Conservation (phyloP, 441 rosid genomes). For the Adansonia gregorii region DNA sequence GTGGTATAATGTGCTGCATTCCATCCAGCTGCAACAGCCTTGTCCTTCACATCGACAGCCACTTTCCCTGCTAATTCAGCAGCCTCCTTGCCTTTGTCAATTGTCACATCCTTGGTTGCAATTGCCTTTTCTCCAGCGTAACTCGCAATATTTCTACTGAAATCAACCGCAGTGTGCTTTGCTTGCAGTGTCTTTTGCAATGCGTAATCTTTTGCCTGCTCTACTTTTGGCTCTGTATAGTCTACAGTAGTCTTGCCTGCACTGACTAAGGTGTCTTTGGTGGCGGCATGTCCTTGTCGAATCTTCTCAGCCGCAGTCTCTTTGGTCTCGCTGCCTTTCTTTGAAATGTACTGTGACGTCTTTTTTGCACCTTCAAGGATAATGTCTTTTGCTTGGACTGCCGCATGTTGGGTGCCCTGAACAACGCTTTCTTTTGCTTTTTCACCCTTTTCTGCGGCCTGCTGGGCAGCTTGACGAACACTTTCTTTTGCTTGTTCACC, state of each 20-base stretch:
- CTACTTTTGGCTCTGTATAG: slow-evolving; percentile 35
- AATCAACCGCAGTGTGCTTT: slow-evolving; percentile 27
- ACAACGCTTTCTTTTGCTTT: neutral
- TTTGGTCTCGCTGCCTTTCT: slow-evolving; percentile 44
- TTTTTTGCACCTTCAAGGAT: slow-evolving; percentile 43
- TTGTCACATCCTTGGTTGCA: slow-evolving; percentile 50
- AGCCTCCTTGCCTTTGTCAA: slow-evolving; percentile 53
- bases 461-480: slow-evolving; percentile 24
- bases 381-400: slow-evolving; percentile 41
- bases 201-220: slow-evolving; percentile 35
- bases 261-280: slow-evolving; percentile 28
- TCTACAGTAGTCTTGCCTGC: slow-evolving; percentile 28
- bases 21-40: slow-evolving; percentile 62
- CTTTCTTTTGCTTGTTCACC: slow-evolving; percentile 33
- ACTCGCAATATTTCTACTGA: slow-evolving; percentile 35
- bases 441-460: slow-evolving; percentile 38
- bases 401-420: neutral
- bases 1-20: slow-evolving; percentile 68
- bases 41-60: slow-evolving; percentile 54
- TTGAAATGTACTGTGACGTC: slow-evolving; percentile 35
- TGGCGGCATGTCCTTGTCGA: slow-evolving; percentile 29
- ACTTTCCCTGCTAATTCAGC: slow-evolving; percentile 51
- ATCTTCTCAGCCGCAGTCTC: slow-evolving; percentile 43
- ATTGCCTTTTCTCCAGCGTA: slow-evolving; percentile 46
- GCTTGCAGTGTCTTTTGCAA: neutral